Evolutionary conservation across 1,284 basidiomycete species (phyloP), one percentile per base, ranked within the genome.

Genomic region (Fomitopsis palustris): DNA sequence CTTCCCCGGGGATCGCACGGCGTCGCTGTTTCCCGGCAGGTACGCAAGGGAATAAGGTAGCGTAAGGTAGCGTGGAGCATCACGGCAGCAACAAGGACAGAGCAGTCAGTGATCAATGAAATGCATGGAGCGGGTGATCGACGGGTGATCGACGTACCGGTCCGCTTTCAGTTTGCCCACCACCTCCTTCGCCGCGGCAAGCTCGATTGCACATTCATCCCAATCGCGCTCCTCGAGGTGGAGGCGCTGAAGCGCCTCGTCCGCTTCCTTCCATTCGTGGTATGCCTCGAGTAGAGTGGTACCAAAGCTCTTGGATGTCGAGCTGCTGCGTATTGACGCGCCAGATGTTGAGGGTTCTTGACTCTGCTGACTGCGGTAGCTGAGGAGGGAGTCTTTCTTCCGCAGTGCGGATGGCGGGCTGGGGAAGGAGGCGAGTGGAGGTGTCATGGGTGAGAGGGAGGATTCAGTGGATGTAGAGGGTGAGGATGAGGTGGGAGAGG

Each of bases 261-360:
- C 67, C 43, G 67, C 67, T 49, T 61, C 62, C 57, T 62, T 63
- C 67, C 67, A 68, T 51, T 62, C 59, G 49, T 58, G 58, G 57
- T 65, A 65, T 33, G 63, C 61, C 51, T 64, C 63, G 17, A 51
- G 23, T 5, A 61, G 51, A 9, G 37, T 35, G 1, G 14, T 29
- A 41, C 43, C 51, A 52, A n/a, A 43, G 27, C 43, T 54, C 25
- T 35, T 29, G 10, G 55, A 49, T 38, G 52, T 39, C 17, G 39
- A 17, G 7, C 31, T 39, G 25, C 54, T 56, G 25, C 37, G 43
- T n/a, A 42, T 38, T 16, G 35, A 57, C 10, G 17, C 38, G 23
- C 17, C 9, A 10, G 35, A 43, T 12, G 16, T 43, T 4, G 56
- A 38, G 2, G 21, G 33, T n/a, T 29, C 45, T n/a, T 43, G 55